Evolutionary conservation across 2,329 filamentous ascomycete species (phyloP).

Genomic region (Colletotrichum aenigma): DNA sequence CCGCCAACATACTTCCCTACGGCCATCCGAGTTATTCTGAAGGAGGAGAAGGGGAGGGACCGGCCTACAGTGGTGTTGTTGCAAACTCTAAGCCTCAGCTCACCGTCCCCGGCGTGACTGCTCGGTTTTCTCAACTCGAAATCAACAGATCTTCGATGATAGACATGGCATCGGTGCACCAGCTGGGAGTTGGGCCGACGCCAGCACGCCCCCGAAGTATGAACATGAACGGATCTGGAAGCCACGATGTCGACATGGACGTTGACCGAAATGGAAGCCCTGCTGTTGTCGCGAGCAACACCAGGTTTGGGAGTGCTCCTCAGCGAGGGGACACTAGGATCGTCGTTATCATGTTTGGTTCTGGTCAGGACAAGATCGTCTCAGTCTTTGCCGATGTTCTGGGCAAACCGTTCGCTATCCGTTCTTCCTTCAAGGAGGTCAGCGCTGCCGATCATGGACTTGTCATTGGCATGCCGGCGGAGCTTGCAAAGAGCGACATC

Average conservation of each 20-base stretch:
- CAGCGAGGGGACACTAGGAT: slow-evolving; percentile 61
- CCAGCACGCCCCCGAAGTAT: slow-evolving; percentile 29
- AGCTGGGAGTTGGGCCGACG: slow-evolving; percentile 37
- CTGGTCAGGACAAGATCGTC: slow-evolving; percentile 75
- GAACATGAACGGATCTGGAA: slow-evolving; percentile 28
- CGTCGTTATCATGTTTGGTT: slow-evolving; percentile 71
- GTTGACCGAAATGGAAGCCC: slow-evolving; percentile 39
- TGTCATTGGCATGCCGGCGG: slow-evolving; percentile 70
- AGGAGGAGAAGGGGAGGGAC: slow-evolving; percentile 19
- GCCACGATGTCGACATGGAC: slow-evolving; percentile 31
- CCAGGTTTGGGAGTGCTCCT: slow-evolving; percentile 49
- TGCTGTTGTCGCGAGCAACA: slow-evolving; percentile 36
- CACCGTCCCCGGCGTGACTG: not conserved
- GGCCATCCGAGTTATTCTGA: not conserved
- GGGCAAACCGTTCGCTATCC: slow-evolving; percentile 72
- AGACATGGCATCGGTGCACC: slow-evolving; percentile 43
- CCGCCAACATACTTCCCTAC: slow-evolving; percentile 17
- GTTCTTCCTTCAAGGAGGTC: slow-evolving; percentile 58
- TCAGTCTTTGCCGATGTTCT: slow-evolving; percentile 78
- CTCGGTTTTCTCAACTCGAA: slow-evolving; percentile 14
- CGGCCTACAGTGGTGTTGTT: not conserved
- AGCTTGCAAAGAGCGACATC: slow-evolving; percentile 62
- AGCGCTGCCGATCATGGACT: slow-evolving; percentile 60
- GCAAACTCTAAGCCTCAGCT: not conserved
- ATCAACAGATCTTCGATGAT: not conserved